A percentile compares a stretch with the other conserved stretches of the same genome.
These are phyloP conservation scores for Diplosphaera chodatii DNA, from an alignment of 139 green algal genomes.

Conservation along the genomic window DNA sequence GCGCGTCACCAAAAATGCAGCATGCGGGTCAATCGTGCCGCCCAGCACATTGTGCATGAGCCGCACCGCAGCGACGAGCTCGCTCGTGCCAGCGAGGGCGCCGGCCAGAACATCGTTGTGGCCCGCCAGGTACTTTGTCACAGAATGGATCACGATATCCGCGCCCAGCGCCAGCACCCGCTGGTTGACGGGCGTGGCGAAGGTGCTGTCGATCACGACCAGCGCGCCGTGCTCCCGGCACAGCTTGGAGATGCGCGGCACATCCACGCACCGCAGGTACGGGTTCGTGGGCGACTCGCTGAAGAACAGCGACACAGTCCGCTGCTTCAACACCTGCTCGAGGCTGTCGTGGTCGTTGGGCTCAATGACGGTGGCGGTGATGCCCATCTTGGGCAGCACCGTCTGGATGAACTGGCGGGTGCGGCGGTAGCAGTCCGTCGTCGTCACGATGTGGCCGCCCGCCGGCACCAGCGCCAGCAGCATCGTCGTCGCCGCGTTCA, in stretches of 20 bases:
- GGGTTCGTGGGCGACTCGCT: slow-evolving; percentile 98
- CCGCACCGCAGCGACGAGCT: slow-evolving; percentile 76
- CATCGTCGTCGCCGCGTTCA: slow-evolving; percentile 98
- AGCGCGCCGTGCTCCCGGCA: slow-evolving; percentile 67
- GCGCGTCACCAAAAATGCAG: slow-evolving; percentile 90
- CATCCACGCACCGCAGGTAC: slow-evolving; percentile 97
- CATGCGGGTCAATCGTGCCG: slow-evolving; percentile 95
- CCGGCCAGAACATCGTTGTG: slow-evolving; percentile 96
- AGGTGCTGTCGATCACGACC: slow-evolving; percentile 95
- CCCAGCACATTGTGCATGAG: slow-evolving; percentile 96
- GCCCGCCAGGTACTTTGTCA: slow-evolving; percentile 97
- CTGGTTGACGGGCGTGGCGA: slow-evolving; percentile 93
- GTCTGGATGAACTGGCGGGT: slow-evolving; percentile 98
- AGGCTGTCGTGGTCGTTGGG: slow-evolving; percentile 84
- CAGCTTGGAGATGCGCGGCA: slow-evolving; percentile 69
- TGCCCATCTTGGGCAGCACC: slow-evolving; percentile 96
- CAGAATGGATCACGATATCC: slow-evolving; percentile 97
- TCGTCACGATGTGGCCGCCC: slow-evolving; percentile 97
- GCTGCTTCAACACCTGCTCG: slow-evolving; percentile 15
- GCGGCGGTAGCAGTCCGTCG: slow-evolving; percentile 98
- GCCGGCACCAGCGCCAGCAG: slow-evolving; percentile 94
- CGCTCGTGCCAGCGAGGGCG: slow-evolving; percentile 29
- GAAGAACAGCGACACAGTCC: slow-evolving; percentile 85
- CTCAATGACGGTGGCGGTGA: slow-evolving; percentile 90
- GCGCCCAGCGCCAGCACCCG: slow-evolving; percentile 74